A percentile compares a stretch with the other conserved stretches of the same genome.
These are phyloP conservation scores for Neonectria neomacrospora DNA, from an alignment of 2,329 filamentous ascomycete species.

Conservation along the genomic window DNA sequence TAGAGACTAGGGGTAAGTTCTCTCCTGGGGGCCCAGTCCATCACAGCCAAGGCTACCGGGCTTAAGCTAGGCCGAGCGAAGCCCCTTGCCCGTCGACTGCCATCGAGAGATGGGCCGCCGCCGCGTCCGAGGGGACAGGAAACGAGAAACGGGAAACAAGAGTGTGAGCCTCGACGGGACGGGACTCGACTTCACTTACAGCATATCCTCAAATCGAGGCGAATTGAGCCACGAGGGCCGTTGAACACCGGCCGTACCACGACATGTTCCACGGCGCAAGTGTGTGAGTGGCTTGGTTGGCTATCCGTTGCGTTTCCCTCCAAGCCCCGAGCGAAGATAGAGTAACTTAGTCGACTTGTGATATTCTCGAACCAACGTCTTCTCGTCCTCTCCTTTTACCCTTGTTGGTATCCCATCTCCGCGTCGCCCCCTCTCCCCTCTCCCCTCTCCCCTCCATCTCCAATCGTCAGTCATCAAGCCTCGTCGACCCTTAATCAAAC, in stretches of 20 bases:
- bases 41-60: constrained; percentile 2
- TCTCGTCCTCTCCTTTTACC: constrained; percentile 20
- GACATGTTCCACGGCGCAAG: constrained; percentile 1
- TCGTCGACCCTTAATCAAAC: constrained; percentile 47
- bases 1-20: constrained; percentile 4
- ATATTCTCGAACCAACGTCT: constrained; percentile 13
- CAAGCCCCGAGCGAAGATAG: not conserved
- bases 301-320: not conserved
- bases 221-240: constrained; percentile 18
- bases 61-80: constrained; percentile 28
- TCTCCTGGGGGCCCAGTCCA: constrained; percentile 1
- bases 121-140: constrained; percentile 22
- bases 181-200: constrained; percentile 15
- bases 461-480: constrained; percentile 40
- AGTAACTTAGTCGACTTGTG: not conserved
- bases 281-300: constrained; percentile 12
- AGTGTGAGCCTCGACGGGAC: constrained; percentile 15
- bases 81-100: constrained; percentile 31
- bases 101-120: constrained; percentile 38
- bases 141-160: constrained; percentile 26
- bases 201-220: constrained; percentile 8
- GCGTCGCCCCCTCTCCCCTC: constrained; percentile 22
- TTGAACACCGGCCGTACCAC: constrained; percentile 1
- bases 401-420: constrained; percentile 24
- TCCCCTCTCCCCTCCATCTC: constrained; percentile 30